Evolutionary conservation across 805 yeast species (phyloP).

Genomic region (Wickerhamiella australiensis): DNA sequence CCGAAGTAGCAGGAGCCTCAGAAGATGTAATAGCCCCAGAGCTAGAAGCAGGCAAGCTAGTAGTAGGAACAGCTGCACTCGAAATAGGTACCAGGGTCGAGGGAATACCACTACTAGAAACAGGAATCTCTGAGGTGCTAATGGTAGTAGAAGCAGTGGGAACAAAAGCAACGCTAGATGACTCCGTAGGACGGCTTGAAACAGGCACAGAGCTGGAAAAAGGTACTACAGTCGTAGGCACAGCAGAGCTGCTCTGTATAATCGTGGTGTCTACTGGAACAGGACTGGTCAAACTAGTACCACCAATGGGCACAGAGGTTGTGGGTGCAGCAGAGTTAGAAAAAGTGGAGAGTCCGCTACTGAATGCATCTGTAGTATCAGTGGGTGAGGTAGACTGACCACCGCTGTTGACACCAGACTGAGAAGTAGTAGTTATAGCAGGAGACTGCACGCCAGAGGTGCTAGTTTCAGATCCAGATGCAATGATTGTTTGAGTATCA

Average conservation of each 20-base stretch:
- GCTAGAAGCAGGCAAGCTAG: neutral
- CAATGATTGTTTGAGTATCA: constrained; percentile 2
- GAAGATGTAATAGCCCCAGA: neutral
- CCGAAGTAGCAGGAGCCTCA: neutral
- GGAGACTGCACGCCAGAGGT: neutral
- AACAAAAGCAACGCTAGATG: neutral
- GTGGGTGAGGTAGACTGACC: neutral
- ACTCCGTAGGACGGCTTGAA: neutral
- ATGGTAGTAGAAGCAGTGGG: neutral
- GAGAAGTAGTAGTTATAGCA: too few relatives aligned
- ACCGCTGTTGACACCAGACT: neutral
- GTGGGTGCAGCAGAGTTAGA: neutral
- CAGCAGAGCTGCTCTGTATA: constrained; percentile 5
- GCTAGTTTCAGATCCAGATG: neutral
- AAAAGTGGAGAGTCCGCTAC: neutral
- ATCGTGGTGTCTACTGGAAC: constrained; percentile 13
- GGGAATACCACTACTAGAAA: neutral
- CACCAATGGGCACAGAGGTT: constrained; percentile 7
- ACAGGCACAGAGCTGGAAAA: neutral
- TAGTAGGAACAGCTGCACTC: neutral
- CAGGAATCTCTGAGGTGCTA: neutral
- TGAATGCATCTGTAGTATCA: neutral
- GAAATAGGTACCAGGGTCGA: neutral
- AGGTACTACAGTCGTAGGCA: constrained; percentile 7
- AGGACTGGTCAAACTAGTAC: constrained; percentile 9